Conservation (phyloP, 306 rosid genomes). For the Lotus japonicus region DNA sequence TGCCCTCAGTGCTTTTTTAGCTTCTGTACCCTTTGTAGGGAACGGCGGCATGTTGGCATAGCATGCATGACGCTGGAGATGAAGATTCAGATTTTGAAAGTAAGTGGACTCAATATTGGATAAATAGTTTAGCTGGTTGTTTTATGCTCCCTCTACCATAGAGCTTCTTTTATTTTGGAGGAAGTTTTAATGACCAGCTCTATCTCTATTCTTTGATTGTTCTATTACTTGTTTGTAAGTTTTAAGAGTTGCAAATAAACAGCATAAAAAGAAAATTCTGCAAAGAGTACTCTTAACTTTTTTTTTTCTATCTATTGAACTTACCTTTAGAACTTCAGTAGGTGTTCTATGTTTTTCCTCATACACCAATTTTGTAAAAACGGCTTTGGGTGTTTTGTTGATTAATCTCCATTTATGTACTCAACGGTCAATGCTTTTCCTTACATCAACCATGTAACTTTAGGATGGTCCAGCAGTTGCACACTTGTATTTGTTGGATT, state of each 20-base stretch:
- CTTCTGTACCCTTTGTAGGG: constrained; percentile 82
- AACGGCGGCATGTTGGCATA: constrained; percentile 80
- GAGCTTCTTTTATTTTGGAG: not conserved
- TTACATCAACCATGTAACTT: not conserved
- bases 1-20: constrained; percentile 75
- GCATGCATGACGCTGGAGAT: constrained; percentile 68
- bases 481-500: not conserved
- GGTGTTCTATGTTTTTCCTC: not conserved
- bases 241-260: not conserved
- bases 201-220: constrained; percentile 7
- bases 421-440: constrained; percentile 1
- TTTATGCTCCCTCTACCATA: not conserved
- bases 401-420: not conserved
- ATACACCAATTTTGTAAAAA: not conserved
- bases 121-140: not conserved
- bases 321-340: not conserved
- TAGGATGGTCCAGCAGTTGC: not conserved
- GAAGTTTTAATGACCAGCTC: not conserved
- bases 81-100: constrained; percentile 69
- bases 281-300: not conserved
- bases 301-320: not conserved
- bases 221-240: not conserved
- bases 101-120: constrained; percentile 19
- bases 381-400: not conserved
- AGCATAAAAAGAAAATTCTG: too few relatives aligned